Percentiles rank a stretch among this genome's conserved stretches.
Conservation (phyloP, 2,329 filamentous ascomycete species). For the Samsoniella hepiali region DNA sequence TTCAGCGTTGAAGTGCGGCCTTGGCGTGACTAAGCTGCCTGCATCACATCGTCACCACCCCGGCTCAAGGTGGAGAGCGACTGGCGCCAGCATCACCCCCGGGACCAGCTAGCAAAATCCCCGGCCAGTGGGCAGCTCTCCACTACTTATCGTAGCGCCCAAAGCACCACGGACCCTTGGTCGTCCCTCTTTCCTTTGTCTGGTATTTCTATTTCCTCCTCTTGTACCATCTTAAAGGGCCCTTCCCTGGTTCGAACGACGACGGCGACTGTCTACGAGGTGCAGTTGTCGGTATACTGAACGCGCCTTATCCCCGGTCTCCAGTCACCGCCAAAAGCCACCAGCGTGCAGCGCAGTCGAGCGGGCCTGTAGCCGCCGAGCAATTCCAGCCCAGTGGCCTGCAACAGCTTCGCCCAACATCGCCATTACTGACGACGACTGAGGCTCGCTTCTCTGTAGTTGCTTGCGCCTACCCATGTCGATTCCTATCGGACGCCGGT, state of each 20-base stretch:
- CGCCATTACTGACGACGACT: not conserved
- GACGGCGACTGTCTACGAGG: not conserved
- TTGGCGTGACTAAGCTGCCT: not conserved
- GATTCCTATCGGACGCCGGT: not conserved
- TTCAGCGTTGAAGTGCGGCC: not conserved
- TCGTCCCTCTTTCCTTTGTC: slow-evolving; percentile 4
- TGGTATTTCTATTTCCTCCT: not conserved
- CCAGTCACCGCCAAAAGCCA: not conserved
- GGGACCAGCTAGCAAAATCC: not conserved
- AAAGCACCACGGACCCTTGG: not conserved
- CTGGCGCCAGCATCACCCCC: slow-evolving; percentile 2
- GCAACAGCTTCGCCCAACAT: not conserved
- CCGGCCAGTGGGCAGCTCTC: slow-evolving; percentile 13
- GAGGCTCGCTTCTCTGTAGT: not conserved
- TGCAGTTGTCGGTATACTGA: not conserved
- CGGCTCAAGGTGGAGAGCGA: slow-evolving; percentile 1
- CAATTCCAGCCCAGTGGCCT: slow-evolving; percentile 3
- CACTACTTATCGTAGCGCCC: slow-evolving; percentile 4
- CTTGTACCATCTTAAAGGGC: not conserved
- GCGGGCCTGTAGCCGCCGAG: slow-evolving; percentile 1
- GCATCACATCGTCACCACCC: not conserved
- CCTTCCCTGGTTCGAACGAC: slow-evolving; percentile 12
- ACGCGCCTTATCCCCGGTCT: not conserved
- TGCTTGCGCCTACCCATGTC: not conserved
- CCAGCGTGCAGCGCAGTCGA: not conserved